Percentiles rank a stretch among this genome's conserved stretches.
These are phyloP conservation scores for Taiozyma onychis DNA, from an alignment of 1,139 yeast species.

Conservation along the genomic window DNA sequence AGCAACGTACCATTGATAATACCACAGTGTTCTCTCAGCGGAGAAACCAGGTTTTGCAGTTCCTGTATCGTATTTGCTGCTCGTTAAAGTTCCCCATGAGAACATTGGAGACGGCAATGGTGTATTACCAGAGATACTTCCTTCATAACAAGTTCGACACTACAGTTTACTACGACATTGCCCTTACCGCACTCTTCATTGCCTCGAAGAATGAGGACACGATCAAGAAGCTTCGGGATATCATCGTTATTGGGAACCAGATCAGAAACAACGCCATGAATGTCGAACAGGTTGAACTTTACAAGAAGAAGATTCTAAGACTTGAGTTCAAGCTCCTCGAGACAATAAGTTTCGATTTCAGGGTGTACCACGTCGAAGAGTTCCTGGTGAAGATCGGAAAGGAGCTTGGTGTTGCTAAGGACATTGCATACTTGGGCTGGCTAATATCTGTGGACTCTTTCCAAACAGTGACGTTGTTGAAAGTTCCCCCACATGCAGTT, in stretches of 20 bases:
- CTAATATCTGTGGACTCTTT: constrained; percentile 66
- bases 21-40: constrained; percentile 41
- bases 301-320: constrained; percentile 46
- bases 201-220: constrained; percentile 88
- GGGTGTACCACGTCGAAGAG: constrained; percentile 60
- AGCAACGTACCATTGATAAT: constrained; percentile 48
- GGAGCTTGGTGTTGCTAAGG: constrained; percentile 40
- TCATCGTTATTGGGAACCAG: constrained; percentile 27
- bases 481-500: constrained; percentile 74
- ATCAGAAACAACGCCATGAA: constrained; percentile 25
- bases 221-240: constrained; percentile 67
- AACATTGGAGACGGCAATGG: constrained; percentile 62
- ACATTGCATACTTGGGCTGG: constrained; percentile 62
- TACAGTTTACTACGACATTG: constrained; percentile 44
- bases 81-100: constrained; percentile 59
- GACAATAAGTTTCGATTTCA: constrained; percentile 68
- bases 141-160: constrained; percentile 55
- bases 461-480: constrained; percentile 64
- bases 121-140: constrained; percentile 66
- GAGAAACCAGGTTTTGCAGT: constrained; percentile 49
- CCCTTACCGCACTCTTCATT: constrained; percentile 68
- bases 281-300: constrained; percentile 36
- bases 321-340: constrained; percentile 73
- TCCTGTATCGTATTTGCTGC: constrained; percentile 47
- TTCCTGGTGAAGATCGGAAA: constrained; percentile 65